Conservation (phyloP, 2,329 filamentous ascomycete species). For the Diaporthe vaccinii region DNA sequence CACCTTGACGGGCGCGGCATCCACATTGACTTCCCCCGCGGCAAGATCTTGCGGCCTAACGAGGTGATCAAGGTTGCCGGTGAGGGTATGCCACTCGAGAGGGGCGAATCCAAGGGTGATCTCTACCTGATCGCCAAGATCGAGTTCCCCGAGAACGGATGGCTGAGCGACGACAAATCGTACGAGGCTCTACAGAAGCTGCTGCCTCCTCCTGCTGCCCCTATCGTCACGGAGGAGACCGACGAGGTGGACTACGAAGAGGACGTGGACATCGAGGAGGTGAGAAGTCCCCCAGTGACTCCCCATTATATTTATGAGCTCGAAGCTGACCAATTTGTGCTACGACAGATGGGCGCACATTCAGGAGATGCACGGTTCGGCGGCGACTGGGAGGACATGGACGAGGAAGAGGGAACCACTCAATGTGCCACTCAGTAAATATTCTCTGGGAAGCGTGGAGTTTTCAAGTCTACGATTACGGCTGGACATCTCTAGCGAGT, state of each 20-base stretch:
- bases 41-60: conserved; percentile 84
- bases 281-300: conserved; percentile 54
- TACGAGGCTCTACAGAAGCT: conserved; percentile 81
- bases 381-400: conserved; percentile 79
- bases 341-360: conserved; percentile 75
- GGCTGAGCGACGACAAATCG: conserved; percentile 79
- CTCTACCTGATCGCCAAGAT: conserved; percentile 89
- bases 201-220: conserved; percentile 74
- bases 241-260: conserved; percentile 91
- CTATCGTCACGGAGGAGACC: conserved; percentile 78
- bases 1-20: conserved; percentile 96
- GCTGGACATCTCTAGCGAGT: neutral
- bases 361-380: conserved; percentile 77
- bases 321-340: conserved; percentile 37
- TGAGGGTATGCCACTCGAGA: conserved; percentile 96
- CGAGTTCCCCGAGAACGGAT: conserved; percentile 89
- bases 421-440: conserved; percentile 82
- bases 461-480: conserved; percentile 10
- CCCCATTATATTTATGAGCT: neutral
- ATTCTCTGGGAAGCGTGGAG: conserved; percentile 23
- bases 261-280: conserved; percentile 86
- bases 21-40: conserved; percentile 81
- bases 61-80: conserved; percentile 88
- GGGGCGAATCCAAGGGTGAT: conserved; percentile 85
- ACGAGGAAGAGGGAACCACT: conserved; percentile 74